These are phyloP conservation scores for Trichoderma harzianum DNA, from an alignment of 2,329 filamentous ascomycete genomes.

Conservation along the genomic window DNA sequence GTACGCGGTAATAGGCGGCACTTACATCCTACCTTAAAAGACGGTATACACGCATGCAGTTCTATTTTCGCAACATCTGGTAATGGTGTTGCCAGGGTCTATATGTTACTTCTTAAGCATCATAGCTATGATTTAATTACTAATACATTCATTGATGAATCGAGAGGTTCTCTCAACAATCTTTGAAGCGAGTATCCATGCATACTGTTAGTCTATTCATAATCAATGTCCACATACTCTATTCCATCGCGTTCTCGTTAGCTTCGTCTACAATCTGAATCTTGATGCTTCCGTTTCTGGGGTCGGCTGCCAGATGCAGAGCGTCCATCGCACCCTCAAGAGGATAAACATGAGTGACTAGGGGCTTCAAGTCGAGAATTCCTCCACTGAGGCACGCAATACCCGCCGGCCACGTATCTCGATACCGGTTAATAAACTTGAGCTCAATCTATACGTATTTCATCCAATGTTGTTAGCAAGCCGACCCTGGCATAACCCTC, in stretches of 20 bases:
- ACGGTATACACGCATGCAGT: neutral
- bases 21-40: neutral
- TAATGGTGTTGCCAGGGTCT: neutral
- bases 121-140: neutral
- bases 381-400: constrained; percentile 5
- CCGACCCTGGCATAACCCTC: too few species aligned
- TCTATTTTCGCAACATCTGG: neutral
- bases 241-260: neutral
- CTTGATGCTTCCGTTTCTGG: constrained; percentile 5
- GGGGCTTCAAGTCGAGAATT: constrained; percentile 1
- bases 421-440: constrained; percentile 6
- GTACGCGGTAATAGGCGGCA: neutral
- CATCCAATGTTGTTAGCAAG: neutral
- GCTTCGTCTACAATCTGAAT: constrained; percentile 3
- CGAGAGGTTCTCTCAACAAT: neutral
- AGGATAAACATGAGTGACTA: neutral
- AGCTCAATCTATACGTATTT: neutral
- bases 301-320: neutral
- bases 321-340: neutral
- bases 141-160: neutral
- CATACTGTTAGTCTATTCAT: neutral
- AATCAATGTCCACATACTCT: neutral
- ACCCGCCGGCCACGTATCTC: constrained; percentile 8
- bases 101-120: neutral
- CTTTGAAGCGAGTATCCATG: neutral